Evolutionary conservation across 345 rosid genomes (phyloP).

Genomic region (Angophora floribunda): DNA sequence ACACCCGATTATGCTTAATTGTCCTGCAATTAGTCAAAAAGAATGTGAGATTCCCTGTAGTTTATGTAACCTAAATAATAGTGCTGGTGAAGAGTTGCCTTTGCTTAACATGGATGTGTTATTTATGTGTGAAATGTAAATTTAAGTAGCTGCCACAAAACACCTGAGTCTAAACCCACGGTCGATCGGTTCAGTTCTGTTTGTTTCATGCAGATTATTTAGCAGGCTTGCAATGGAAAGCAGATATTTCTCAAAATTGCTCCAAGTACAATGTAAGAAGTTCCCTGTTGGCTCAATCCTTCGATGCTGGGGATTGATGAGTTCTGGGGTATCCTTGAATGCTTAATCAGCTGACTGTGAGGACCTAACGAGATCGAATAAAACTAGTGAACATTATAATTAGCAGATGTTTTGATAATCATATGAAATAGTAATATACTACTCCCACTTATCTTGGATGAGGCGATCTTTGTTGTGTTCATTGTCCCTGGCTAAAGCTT

Average conservation of each 20-base stretch:
- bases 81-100: neutral
- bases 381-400: neutral
- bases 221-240: neutral
- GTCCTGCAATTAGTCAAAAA: neutral
- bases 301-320: neutral
- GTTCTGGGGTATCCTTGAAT: neutral
- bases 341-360: neutral
- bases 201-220: neutral
- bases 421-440: neutral
- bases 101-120: neutral
- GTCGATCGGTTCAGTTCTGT: neutral
- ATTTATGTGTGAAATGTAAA: neutral
- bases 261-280: neutral
- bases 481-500: neutral
- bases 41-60: neutral
- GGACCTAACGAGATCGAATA: neutral
- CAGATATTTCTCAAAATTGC: neutral
- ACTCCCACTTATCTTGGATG: neutral
- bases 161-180: neutral
- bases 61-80: neutral
- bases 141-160: neutral
- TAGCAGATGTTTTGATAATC: neutral
- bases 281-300: neutral
- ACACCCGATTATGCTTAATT: neutral
- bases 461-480: neutral